Base-by-base conservation (phyloP, 2,329 filamentous ascomycete genomes). In the Epicoccum nigrum region DNA sequence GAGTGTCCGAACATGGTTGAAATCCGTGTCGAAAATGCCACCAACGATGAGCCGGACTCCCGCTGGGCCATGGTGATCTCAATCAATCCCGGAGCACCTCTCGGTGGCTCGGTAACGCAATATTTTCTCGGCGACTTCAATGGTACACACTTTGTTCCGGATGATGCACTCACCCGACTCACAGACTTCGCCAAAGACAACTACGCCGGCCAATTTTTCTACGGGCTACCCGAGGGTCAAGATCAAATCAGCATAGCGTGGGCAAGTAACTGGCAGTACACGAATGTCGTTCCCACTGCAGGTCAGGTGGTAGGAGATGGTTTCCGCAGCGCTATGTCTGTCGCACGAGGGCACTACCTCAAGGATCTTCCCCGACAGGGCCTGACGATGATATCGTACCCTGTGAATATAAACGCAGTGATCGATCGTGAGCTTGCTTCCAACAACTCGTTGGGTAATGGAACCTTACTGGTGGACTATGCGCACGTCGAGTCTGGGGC, bases 1-100 rank as follows among this genome's bases (percentile, higher is more conserved):
- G 85, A 87, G 66, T 87, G 84, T 43, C 85, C 85, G 0, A 87
- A 86, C 56, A 67, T 87, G 30, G 77, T 87, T 1, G 72, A 77
- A 25, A 79, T 87, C 47, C 82, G 81, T 0, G 75, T 84, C 31
- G 45, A 60, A 11, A 46, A 46, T 4, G 45, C 48, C 3, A 50
- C 45, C 6, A 61, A 72, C 4, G 74, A 64, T 56, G 74, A 52
- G 3, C 74, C 78, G 35, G 70, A 77, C 16, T 69, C 69, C 16
- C 70, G 70, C 33, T 78, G 70, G 33, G 70, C 83, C 17, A 64
- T 86, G 58, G 59, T 72, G 3, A 75, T 86, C 30, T 81, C 78
- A 11, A 79, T 84, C 61, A 84, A 85, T 58, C 83, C 82, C 0
- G 83, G 82, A 4, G 81, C 80, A 0, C 83, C 83, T 0, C 70